Conservation (phyloP, 192 early-diverging fungal genomes). For the Glomus cerebriforme region DNA sequence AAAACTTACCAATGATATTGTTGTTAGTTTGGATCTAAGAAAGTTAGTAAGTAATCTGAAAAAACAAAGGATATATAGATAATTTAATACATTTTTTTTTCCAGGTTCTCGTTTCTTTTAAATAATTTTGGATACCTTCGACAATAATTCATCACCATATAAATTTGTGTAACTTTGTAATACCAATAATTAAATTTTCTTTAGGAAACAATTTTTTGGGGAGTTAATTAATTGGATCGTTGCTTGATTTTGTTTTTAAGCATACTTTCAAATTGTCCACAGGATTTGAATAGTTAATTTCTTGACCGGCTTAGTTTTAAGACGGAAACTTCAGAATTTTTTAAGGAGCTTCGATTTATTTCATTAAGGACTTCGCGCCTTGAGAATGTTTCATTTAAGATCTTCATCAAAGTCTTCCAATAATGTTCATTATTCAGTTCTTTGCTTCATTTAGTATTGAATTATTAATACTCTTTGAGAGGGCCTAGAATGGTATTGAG, state of each 20-base stretch:
- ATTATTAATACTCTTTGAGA: background rate
- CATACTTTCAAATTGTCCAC: background rate
- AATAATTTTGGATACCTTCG: too few relatives aligned
- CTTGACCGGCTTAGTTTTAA: background rate
- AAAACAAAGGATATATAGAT: too few relatives aligned
- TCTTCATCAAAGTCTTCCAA: background rate
- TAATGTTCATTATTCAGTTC: background rate
- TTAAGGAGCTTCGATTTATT: slow-evolving; percentile 1
- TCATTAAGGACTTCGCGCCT: slow-evolving; percentile 1
- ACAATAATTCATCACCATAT: too few relatives aligned
- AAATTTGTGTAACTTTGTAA: too few relatives aligned
- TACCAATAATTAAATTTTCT: too few relatives aligned
- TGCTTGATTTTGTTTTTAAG: background rate
- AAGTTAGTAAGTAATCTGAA: too few relatives aligned
- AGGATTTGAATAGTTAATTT: background rate
- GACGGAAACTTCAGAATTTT: background rate
- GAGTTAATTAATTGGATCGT: background rate
- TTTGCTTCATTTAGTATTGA: background rate
- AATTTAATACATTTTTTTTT: too few relatives aligned
- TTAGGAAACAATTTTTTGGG: too few relatives aligned
- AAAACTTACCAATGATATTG: too few relatives aligned
- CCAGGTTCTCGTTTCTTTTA: too few relatives aligned
- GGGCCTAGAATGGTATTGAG: slow-evolving; percentile 4
- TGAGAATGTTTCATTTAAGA: background rate
- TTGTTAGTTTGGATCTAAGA: too few relatives aligned